Evolutionary conservation across 1,284 basidiomycete species (phyloP), one percentile per base, ranked within the genome.

Genomic region (Cutaneotrichosporon daszewskae): DNA sequence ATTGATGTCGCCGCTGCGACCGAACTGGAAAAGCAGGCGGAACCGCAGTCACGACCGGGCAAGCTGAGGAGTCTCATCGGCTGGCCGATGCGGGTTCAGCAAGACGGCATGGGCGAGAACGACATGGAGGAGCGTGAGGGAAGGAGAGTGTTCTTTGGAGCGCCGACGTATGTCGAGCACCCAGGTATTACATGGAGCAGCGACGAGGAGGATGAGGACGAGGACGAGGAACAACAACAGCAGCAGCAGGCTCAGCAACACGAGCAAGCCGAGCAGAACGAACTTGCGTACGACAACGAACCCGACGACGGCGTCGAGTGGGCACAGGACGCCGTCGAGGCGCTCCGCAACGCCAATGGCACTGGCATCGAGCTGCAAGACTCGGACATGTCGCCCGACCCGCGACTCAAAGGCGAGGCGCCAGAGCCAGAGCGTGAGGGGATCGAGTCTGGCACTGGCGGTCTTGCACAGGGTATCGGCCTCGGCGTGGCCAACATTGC

Each of bases 1-100:
- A 86, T 98, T 45, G 94, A 97, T 66, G 85, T 94, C 64, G 71
- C 60, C 7, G 58, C 60, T 17, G 52, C 64, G 8, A 63, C 60
- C 1, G 35, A 42, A 22, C 32, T 40, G 19, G 66, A 69, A 29
- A 41, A 34, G 32, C 33, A 10, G 52, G 33, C n/a, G 11, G 16
- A 17, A 13, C 19, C 32, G 23, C 33, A 10, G 52, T 34, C n/a
- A 14, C 11, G 18, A 13, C 19, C 32, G 23, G 28, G 25, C 37
- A 57, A 55, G 47, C 45, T 64, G 19, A 66, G 64, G 47, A 57
- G 47, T 3, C 31, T 56, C 13, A 56, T 67, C 17, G 51, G 56
- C 10, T 62, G 55, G 33, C 61, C 58, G 43, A 51, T 52, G 43
- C 11, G 37, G 44, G 20, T 17, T 17, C 19, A 38, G 24, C 19